A percentile compares a stretch with the other conserved stretches of the same genome.
phyloP scores from a whole-genome alignment of 129 eudicot species.

The Pseudognaphalium luteoalbum region DNA sequence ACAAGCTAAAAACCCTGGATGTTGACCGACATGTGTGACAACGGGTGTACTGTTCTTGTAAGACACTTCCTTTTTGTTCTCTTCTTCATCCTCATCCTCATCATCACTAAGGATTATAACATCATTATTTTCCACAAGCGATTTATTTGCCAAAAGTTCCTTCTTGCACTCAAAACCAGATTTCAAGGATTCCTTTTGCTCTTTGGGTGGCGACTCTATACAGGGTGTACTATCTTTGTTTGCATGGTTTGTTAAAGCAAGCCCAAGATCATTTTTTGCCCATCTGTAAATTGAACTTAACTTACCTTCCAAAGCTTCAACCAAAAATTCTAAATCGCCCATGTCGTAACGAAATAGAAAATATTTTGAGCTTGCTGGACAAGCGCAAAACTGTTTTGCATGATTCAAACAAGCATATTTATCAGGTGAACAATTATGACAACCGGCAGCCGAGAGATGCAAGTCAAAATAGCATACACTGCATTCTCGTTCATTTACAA shows the following conservation, averaged over 20 bases:
- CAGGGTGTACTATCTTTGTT: slow-evolving; percentile 44
- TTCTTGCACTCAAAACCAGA: slow-evolving; percentile 23
- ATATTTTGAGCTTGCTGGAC: slow-evolving; percentile 77
- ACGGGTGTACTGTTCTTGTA: slow-evolving; percentile 3
- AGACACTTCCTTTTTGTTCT: slow-evolving; percentile 1
- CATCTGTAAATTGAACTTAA: slow-evolving; percentile 88
- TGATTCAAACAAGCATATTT: slow-evolving; percentile 89
- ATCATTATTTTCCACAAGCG: slow-evolving; percentile 30
- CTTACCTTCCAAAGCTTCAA: slow-evolving; percentile 97
- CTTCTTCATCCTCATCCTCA: slow-evolving; percentile 62
- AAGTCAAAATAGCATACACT: slow-evolving; percentile 83
- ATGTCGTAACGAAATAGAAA: slow-evolving; percentile 82
- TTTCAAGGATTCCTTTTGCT: slow-evolving; percentile 31
- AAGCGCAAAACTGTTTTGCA: slow-evolving; percentile 74
- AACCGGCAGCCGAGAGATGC: slow-evolving; percentile 93
- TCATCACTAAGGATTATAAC: slow-evolving; percentile 72
- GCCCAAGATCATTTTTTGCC: slow-evolving; percentile 92
- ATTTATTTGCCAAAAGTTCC: slow-evolving; percentile 32
- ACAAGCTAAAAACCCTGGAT: neutral
- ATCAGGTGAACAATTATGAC: slow-evolving; percentile 80
- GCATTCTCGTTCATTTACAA: slow-evolving; percentile 87
- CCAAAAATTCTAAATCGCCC: slow-evolving; percentile 65
- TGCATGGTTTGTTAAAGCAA: slow-evolving; percentile 52
- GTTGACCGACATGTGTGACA: neutral
- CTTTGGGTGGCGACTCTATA: slow-evolving; percentile 24